These are phyloP conservation scores for Rachicladosporium sp. DNA, from an alignment of 2,329 filamentous ascomycete species.

Conservation along the genomic window DNA sequence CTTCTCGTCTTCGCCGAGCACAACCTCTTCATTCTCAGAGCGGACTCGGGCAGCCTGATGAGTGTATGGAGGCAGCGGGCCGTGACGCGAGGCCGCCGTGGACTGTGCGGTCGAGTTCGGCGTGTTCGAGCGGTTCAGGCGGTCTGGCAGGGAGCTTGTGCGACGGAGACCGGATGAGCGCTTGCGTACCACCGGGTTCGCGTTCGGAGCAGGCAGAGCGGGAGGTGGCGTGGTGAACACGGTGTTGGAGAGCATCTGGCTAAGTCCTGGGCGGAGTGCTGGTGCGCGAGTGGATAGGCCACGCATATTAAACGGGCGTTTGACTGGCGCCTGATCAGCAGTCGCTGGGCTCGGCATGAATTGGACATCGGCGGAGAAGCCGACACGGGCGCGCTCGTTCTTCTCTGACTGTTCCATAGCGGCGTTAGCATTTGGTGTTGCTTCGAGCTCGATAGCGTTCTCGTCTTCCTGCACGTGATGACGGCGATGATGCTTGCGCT, in stretches of 20 bases:
- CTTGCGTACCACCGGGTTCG: conserved; percentile 2
- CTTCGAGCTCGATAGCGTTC: conserved; percentile 14
- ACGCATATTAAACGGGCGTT: conserved; percentile 22
- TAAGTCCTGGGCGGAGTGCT: conserved; percentile 44
- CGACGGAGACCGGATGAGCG: conserved; percentile 42
- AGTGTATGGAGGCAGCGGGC: conserved; percentile 19
- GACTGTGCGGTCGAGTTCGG: conserved; percentile 10
- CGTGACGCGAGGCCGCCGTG: conserved; percentile 6
- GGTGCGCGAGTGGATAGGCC: conserved; percentile 36
- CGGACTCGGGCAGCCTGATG: conserved; percentile 5
- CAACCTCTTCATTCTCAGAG: not conserved
- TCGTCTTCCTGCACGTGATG: conserved; percentile 20
- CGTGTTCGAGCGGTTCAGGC: conserved; percentile 36
- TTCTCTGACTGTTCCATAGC: conserved; percentile 1
- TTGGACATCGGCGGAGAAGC: conserved; percentile 27
- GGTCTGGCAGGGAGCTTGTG: conserved; percentile 62
- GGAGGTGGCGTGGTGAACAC: conserved; percentile 46
- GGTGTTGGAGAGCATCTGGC: conserved; percentile 57
- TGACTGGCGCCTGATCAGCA: conserved; percentile 9
- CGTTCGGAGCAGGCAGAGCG: conserved; percentile 6
- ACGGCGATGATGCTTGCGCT: conserved; percentile 31
- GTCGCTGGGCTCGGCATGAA: conserved; percentile 10
- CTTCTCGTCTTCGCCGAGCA: conserved; percentile 19
- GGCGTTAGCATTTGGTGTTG: conserved; percentile 6
- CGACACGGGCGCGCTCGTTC: conserved; percentile 19